Evolutionary conservation across 2,329 filamentous ascomycete genomes (phyloP), one percentile per base, ranked within the genome.

Genomic region (Neonectria sp.): DNA sequence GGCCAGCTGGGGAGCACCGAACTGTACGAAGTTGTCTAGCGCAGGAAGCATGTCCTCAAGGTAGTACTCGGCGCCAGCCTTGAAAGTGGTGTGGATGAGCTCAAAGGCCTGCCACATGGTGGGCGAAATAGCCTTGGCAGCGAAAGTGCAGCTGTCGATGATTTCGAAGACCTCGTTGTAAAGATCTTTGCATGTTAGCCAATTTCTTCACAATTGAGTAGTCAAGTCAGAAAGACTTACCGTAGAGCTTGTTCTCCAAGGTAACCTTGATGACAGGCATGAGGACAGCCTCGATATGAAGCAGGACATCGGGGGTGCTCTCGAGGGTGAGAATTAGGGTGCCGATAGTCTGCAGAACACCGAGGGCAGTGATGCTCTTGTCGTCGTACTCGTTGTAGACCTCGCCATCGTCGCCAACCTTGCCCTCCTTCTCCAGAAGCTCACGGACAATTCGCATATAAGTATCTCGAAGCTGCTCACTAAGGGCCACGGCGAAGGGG

Each of bases 21-120:
- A 99, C 75, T 96, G 93, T 60, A 99, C 94, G 80, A 97, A 98
- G 85, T 99, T 99, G 83, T 99, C 96, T 29, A 99, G 88, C 0
- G 96, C 96, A 6, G 96, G 96, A 17, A 99, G 91, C 96, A 99
- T 99, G 76, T 99, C 96, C 82, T 99, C 96, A 15, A 99, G 90
- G 79, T 99, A 99, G 52, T 98, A 89, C 84, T 99, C 95, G 40
- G 95, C 96, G 46, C 96, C 96, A 65, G 94, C 93, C 84, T 98
- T 98, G 86, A 99, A 99, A 1, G 95, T 98, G 72, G 93, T 90
- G 83, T 98, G 95, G 70, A 99, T 97, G 51, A 98, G 88, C 83
- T 97, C 95, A 79, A 99, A 99, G 2, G 96, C 95, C 82, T 95
- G 92, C 96, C 96, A 99, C 96, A 99, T 99, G 48, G 94, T 97